Percentiles rank a stretch among this genome's conserved stretches.
These are phyloP conservation scores for Chalciporus chontae DNA, from an alignment of 768 basidiomycete genomes.

Conservation along the genomic window DNA sequence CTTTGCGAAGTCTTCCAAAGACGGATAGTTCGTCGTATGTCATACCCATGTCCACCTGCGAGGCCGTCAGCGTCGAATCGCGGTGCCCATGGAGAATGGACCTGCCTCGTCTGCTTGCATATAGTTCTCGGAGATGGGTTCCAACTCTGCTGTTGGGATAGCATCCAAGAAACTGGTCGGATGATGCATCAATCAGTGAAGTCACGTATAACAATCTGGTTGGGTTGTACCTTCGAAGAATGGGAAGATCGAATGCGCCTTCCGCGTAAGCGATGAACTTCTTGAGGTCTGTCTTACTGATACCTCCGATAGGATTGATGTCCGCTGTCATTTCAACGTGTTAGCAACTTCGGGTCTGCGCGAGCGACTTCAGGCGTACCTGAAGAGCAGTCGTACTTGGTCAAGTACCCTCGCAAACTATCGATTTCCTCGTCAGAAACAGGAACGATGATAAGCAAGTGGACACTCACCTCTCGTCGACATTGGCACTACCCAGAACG, in stretches of 20 bases:
- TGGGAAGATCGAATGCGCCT: conserved; percentile 76
- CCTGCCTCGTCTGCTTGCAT: conserved; percentile 92
- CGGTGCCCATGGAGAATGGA: neutral
- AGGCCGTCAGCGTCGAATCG: neutral
- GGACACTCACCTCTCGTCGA: conserved; percentile 83
- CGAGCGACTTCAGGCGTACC: conserved; percentile 38
- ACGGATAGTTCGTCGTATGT: conserved; percentile 95
- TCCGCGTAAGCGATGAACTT: conserved; percentile 88
- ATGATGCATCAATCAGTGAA: neutral
- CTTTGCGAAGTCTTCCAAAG: conserved; percentile 89
- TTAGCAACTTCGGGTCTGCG: neutral
- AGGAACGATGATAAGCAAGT: neutral
- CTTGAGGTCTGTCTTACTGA: conserved; percentile 97
- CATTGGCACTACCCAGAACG: conserved; percentile 97
- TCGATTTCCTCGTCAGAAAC: neutral
- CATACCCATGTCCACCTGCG: conserved; percentile 97
- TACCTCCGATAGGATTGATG: conserved; percentile 96
- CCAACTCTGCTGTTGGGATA: conserved; percentile 92
- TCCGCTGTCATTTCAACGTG: conserved; percentile 55
- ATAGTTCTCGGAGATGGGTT: conserved; percentile 91
- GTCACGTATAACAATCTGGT: neutral
- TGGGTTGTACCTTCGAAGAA: conserved; percentile 62
- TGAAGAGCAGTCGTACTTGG: conserved; percentile 96
- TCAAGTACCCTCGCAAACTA: conserved; percentile 92
- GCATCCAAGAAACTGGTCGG: conserved; percentile 79